Percentiles rank a stretch among this genome's conserved stretches.
These are phyloP conservation scores for Corymbia calophylla DNA, from an alignment of 441 rosid species.

Conservation along the genomic window DNA sequence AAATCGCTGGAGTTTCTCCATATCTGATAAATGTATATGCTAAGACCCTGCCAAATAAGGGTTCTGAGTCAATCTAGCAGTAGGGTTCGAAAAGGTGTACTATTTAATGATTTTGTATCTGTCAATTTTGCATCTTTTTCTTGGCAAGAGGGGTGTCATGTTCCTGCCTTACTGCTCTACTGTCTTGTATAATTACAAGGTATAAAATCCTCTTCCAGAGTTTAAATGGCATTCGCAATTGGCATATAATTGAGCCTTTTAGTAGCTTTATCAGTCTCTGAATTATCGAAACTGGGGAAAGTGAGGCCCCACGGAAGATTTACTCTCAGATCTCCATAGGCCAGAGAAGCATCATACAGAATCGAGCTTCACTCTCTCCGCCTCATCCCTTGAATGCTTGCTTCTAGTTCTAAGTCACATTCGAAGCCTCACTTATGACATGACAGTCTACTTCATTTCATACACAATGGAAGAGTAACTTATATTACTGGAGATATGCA, in stretches of 20 bases:
- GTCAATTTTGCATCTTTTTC: not conserved
- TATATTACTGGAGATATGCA: not conserved
- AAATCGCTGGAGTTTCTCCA: not conserved
- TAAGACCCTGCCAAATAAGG: not conserved
- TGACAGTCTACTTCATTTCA: not conserved
- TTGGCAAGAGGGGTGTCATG: not conserved
- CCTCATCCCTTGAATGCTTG: not conserved
- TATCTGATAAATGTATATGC: not conserved
- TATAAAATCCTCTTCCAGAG: not conserved
- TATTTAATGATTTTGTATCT: not conserved
- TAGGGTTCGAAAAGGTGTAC: not conserved
- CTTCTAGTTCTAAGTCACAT: not conserved
- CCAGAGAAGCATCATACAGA: conserved; percentile 20
- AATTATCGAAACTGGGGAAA: not conserved
- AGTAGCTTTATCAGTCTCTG: not conserved
- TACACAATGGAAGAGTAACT: not conserved
- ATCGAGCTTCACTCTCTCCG: not conserved
- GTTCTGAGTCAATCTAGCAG: not conserved
- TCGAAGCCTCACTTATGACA: not conserved
- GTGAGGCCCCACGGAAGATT: not conserved
- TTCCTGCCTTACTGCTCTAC: not conserved
- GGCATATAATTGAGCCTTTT: not conserved
- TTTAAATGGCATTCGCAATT: not conserved
- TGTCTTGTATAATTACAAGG: not conserved
- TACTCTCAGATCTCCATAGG: conserved; percentile 13